These are phyloP conservation scores for Sporothrix dimorphospora DNA, from an alignment of 2,329 filamentous ascomycete species.

Conservation along the genomic window DNA sequence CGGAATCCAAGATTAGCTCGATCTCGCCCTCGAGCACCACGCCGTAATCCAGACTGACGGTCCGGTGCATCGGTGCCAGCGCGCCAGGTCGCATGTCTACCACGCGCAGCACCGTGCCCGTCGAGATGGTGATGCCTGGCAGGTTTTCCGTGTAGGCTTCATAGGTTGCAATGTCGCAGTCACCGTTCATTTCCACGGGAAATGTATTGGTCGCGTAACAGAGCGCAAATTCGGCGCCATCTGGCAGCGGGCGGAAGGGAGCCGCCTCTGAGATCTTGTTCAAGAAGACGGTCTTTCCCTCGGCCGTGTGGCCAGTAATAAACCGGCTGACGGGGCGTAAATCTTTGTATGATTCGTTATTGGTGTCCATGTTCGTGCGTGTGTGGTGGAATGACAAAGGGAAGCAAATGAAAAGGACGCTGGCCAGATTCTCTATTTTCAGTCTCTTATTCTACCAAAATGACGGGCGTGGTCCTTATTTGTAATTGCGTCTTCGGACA, in stretches of 20 bases:
- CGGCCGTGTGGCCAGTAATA: constrained; percentile 34
- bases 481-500: too few relatives aligned
- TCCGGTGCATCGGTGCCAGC: constrained; percentile 34
- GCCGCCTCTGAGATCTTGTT: constrained; percentile 22
- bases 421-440: too few relatives aligned
- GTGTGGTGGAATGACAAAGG: neutral
- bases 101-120: constrained; percentile 29
- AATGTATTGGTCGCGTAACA: constrained; percentile 30
- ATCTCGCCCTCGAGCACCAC: constrained; percentile 37
- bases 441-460: too few relatives aligned
- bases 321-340: constrained; percentile 28
- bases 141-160: constrained; percentile 16
- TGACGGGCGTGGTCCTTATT: too few relatives aligned
- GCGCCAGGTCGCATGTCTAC: constrained; percentile 33
- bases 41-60: constrained; percentile 39
- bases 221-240: constrained; percentile 29
- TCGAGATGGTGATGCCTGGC: constrained; percentile 31
- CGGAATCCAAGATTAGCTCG: constrained; percentile 48
- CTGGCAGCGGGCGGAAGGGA: constrained; percentile 26
- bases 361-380: neutral
- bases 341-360: neutral
- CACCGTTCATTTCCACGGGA: constrained; percentile 26
- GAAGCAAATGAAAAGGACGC: too few relatives aligned
- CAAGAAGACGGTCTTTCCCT: constrained; percentile 31
- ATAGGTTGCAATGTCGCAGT: constrained; percentile 31